Base-by-base conservation (phyloP, 306 rosid species). In the Dalbergia cultrata region DNA sequence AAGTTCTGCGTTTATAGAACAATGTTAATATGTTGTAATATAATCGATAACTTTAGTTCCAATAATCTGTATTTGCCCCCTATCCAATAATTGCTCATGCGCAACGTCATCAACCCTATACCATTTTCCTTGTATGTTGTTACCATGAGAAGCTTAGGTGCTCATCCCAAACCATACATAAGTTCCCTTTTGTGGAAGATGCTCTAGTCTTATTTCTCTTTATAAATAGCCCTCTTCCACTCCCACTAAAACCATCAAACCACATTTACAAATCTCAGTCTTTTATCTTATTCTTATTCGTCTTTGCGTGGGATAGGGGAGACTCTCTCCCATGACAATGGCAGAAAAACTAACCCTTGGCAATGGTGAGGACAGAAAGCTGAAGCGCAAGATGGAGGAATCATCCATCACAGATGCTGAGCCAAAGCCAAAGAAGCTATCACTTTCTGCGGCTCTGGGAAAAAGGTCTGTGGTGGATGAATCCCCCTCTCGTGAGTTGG, bases 121-220 rank as follows among this genome's bases (percentile, higher is more conserved):
- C 31, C 66, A 12, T 74, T 59, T 21, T 3, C 3, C 5, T 41
- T 13, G 26, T 22, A 31, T 31, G 26, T n/a, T 4, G 16, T 78
- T 78, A 8, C 76, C 43, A 43, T 57, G 47, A 33, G 5, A 22
- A 53, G 60, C 9, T 10, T 10, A 31, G 45, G 13, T 78, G 21
- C 19, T 67, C 3, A 34, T 16, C 52, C 7, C n/a, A n/a, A n/a
- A 54, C 19, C 17, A 16, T 18, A 16, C 47, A 10, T 58, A 9
- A 13, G 13, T 70, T 69, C 57, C 82, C 76, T 69, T 79, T 3
- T 64, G 21, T 10, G 60, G 60, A 76, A n/a, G 54, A 54, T 13
- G 43, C 56, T 53, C 10, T 7, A 2, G 5, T 41, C n/a, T n/a
- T 17, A 21, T 6, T 13, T 67, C 52, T 59, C 17, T 12, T 3